Percentiles rank a stretch among this genome's conserved stretches.
These are phyloP conservation scores for Lumnitzera littorea DNA, from an alignment of 345 rosid species.

Conservation along the genomic window DNA sequence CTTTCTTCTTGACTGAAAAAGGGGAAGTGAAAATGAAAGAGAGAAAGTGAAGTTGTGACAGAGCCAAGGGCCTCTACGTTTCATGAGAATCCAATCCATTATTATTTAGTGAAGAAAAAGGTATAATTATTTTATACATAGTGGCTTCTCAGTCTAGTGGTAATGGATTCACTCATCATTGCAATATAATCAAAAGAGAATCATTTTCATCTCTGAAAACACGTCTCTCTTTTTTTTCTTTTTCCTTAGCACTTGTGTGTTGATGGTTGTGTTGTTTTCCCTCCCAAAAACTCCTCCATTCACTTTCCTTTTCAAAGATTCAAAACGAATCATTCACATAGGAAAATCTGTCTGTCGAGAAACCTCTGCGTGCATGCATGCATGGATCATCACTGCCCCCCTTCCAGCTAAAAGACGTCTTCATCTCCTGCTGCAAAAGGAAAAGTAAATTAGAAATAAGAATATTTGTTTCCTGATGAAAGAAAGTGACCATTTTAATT, in stretches of 20 bases:
- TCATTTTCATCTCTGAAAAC: conserved; percentile 19
- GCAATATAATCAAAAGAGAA: conserved; percentile 28
- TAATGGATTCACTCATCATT: conserved; percentile 39
- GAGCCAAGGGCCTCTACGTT: not conserved
- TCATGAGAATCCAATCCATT: not conserved
- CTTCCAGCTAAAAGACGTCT: too few species aligned
- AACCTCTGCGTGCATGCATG: conserved; percentile 37
- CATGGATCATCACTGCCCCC: not conserved
- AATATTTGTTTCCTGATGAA: too few species aligned
- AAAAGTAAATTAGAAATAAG: too few species aligned
- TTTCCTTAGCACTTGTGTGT: conserved; percentile 4
- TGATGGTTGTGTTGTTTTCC: not conserved
- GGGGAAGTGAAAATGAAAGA: not conserved
- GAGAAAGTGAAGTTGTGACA: not conserved
- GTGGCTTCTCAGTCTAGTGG: not conserved
- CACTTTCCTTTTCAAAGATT: conserved; percentile 10
- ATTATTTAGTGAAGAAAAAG: too few species aligned
- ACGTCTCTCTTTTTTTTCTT: not conserved
- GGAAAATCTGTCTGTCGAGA: conserved; percentile 44
- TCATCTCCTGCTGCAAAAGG: too few species aligned
- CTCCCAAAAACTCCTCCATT: conserved; percentile 13
- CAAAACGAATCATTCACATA: conserved; percentile 41
- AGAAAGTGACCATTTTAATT: too few species aligned
- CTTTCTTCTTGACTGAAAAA: not conserved
- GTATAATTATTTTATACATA: too few species aligned